phyloP scores from a whole-genome alignment of 495 filamentous ascomycete genomes.

The Neurospora tetraspora region DNA sequence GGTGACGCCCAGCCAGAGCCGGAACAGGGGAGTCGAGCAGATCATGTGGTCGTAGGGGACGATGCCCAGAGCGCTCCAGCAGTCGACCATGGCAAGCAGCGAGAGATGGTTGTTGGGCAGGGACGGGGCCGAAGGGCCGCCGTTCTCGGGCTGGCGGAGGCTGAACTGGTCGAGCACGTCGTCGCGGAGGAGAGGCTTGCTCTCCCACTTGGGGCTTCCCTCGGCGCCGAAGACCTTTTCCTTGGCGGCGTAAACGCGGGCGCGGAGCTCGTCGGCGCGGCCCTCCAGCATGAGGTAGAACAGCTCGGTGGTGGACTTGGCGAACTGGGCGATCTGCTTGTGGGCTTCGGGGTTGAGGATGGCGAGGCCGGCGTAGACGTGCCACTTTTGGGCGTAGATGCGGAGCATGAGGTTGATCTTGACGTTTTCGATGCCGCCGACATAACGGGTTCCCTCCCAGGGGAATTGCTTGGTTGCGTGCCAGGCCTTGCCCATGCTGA shows the following conservation, averaged over 20 bases:
- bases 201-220: conserved; percentile 34
- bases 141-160: conserved; percentile 35
- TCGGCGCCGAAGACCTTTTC: conserved; percentile 65
- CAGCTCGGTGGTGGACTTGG: conserved; percentile 80
- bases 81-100: conserved; percentile 97
- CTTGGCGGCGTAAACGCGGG: conserved; percentile 67
- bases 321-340: conserved; percentile 88
- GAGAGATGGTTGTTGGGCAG: conserved; percentile 85
- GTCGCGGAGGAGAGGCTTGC: conserved; percentile 64
- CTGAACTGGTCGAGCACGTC: conserved; percentile 82
- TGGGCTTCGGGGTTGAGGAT: conserved; percentile 91
- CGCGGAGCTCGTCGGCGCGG: conserved; percentile 64
- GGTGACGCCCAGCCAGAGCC: conserved; percentile 93
- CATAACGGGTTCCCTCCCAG: conserved; percentile 87
- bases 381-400: conserved; percentile 98
- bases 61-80: conserved; percentile 87
- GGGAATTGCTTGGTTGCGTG: conserved; percentile 86
- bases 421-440: conserved; percentile 96
- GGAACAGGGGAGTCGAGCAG: conserved; percentile 96
- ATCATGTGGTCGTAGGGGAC: conserved; percentile 99
- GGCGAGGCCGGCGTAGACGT: conserved; percentile 94
- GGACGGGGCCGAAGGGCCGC: conserved; percentile 29
- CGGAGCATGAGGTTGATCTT: conserved; percentile 97
- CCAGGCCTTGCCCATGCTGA: conserved; percentile 97
- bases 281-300: conserved; percentile 94